Base-by-base conservation (phyloP, 352 stramenopile species). In the Phytopythium mirpurense region DNA sequence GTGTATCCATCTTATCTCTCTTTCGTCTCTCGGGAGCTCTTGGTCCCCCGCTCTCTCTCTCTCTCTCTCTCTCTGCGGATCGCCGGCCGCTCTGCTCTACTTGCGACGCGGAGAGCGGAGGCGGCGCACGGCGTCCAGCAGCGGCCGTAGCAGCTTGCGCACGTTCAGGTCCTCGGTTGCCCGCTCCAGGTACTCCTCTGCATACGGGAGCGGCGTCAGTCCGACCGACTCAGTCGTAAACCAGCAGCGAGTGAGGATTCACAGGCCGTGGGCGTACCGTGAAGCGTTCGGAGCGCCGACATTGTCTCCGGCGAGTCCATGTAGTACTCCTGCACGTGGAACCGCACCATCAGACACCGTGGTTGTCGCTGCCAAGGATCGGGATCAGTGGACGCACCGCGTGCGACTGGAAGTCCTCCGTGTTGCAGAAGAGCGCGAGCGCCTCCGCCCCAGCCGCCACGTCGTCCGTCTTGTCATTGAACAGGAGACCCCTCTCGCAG, bases 351-450 rank as follows among this genome's bases (percentile, higher is more conserved):
- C 23, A 21, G 40, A 1, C 23, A 9, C 23, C 18, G 16, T 18
- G 18, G 18, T 5, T 6, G 2, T 9, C 3, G 3, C 6, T 41
- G 18, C 16, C 36, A 12, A 12, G 16, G 1, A 6, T 19, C 18
- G 16, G 1, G 36, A 41, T 5, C 16, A 21, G 21, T 14, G 6
- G 19, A 34, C 41, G 52, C 55, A 78, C 69, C 38, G 66, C 53
- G 37, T 87, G 76, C 18, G 80, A 87, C 53, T 84, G 74, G 47
- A 93, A 95, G 65, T 96, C 84, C 62, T 96, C 86, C 29, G 84
- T 88, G 49, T 67, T 81, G 61, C 81, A 88, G 23, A 96, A 70
- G 16, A 92, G 68, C 10, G 80, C 68, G 27, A 97, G 68, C 0
- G 81, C 71, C 52, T 95, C 80, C 29, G 73, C 67, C 1, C 77